Conservation (phyloP, 768 basidiomycete species). For the Kwoniella sp. region DNA sequence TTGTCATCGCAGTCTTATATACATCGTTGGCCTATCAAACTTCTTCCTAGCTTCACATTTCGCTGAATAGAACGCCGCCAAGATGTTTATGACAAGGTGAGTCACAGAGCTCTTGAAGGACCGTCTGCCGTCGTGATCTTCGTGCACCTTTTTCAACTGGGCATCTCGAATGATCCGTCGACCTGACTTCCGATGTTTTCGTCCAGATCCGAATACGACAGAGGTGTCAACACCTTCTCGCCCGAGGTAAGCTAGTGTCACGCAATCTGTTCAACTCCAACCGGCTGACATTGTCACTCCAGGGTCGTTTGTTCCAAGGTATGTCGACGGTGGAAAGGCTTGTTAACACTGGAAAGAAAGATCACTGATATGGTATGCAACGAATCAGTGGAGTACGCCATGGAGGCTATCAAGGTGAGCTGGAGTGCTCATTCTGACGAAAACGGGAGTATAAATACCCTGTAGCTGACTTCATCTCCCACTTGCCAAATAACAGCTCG, state of each 20-base stretch:
- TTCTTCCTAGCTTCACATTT: not conserved
- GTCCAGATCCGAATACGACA: constrained; percentile 63
- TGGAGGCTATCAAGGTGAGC: constrained; percentile 93
- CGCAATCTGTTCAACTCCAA: not conserved
- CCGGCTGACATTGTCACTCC: too few relatives aligned
- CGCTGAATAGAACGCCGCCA: constrained; percentile 4
- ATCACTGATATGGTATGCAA: constrained; percentile 11
- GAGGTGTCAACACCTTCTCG: constrained; percentile 98
- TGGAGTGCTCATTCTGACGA: not conserved
- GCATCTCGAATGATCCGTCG: not conserved
- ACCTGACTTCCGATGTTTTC: not conserved
- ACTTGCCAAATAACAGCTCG: constrained; percentile 68
- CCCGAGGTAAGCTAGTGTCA: constrained; percentile 62
- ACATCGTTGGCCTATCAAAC: too few relatives aligned
- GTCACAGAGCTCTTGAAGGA: constrained; percentile 12
- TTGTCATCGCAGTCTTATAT: too few relatives aligned
- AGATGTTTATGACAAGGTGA: constrained; percentile 53
- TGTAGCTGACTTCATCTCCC: not conserved
- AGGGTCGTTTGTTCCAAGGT: constrained; percentile 99
- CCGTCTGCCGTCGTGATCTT: not conserved
- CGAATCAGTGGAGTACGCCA: constrained; percentile 97
- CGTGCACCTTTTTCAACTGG: not conserved
- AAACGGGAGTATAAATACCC: not conserved
- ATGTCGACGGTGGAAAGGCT: constrained; percentile 1
- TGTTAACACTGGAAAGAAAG: not conserved